Evolutionary conservation across 208 protist genomes (phyloP).

Genomic region (Herpetomonas tarakana): DNA sequence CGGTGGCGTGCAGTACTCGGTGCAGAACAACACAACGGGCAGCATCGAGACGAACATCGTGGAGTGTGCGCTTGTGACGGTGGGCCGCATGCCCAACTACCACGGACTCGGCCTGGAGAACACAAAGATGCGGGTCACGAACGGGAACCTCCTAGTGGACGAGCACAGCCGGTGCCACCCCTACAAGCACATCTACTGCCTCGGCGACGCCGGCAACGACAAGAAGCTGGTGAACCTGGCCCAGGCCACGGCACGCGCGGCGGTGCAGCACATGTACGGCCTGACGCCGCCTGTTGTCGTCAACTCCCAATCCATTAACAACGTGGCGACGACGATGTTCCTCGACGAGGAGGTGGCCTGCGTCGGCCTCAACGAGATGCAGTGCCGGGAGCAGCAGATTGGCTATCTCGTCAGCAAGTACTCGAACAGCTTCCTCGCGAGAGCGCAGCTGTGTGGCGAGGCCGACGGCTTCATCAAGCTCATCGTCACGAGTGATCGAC

Average conservation of each 20-base stretch:
- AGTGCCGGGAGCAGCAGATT: slow-evolving; percentile 42
- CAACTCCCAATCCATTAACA: slow-evolving; percentile 18
- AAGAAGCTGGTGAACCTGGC: slow-evolving; percentile 40
- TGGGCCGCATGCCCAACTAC: slow-evolving; percentile 54
- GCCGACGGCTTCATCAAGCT: slow-evolving; percentile 68
- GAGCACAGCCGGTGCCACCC: slow-evolving; percentile 48
- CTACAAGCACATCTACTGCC: slow-evolving; percentile 73
- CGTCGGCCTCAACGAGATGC: slow-evolving; percentile 64
- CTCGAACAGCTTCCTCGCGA: slow-evolving; percentile 34
- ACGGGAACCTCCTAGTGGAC: slow-evolving; percentile 42
- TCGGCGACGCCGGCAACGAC: slow-evolving; percentile 44
- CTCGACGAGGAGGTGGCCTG: slow-evolving; percentile 58
- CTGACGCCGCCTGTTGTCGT: slow-evolving; percentile 18
- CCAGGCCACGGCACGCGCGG: slow-evolving; percentile 37
- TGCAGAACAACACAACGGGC: slow-evolving; percentile 29
- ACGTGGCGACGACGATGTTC: slow-evolving; percentile 51
- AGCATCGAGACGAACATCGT: slow-evolving; percentile 41
- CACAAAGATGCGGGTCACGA: slow-evolving; percentile 39
- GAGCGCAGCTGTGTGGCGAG: slow-evolving; percentile 44
- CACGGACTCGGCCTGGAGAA: slow-evolving; percentile 52
- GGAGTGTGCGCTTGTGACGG: slow-evolving; percentile 52
- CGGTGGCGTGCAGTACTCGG: slow-evolving; percentile 42
- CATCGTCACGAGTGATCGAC: slow-evolving; percentile 58
- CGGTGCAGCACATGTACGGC: slow-evolving; percentile 65
- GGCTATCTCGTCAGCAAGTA: slow-evolving; percentile 52